phyloP scores from a whole-genome alignment of 2,329 filamentous ascomycete genomes.

The Myriosclerotinia scirpicola region DNA sequence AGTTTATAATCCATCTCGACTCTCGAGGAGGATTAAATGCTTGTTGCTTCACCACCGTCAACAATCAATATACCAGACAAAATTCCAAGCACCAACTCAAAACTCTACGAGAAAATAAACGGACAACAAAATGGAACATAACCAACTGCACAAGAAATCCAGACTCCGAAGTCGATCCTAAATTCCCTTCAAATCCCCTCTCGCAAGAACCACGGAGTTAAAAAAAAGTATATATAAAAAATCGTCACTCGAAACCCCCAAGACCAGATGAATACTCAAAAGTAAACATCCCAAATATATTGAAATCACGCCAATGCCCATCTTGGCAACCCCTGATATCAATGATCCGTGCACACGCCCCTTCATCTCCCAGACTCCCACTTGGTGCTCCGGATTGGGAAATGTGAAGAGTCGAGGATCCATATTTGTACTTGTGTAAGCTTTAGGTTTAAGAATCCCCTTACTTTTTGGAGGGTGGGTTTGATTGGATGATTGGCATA shows the following conservation, averaged over 20 bases:
- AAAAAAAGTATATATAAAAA: too few relatives aligned
- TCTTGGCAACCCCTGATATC: not conserved
- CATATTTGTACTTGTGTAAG: not conserved
- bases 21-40: not conserved
- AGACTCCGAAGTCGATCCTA: too few relatives aligned
- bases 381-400: not conserved
- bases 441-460: not conserved
- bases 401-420: not conserved
- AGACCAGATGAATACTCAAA: not conserved
- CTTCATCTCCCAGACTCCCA: slow-evolving; percentile 6
- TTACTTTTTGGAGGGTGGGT: too few relatives aligned
- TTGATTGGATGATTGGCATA: not conserved
- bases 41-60: not conserved
- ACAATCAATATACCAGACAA: not conserved
- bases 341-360: slow-evolving; percentile 16
- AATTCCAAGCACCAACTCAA: not conserved
- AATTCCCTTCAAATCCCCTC: too few relatives aligned
- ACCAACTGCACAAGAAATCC: too few relatives aligned
- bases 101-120: not conserved
- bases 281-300: not conserved
- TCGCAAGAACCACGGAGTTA: too few relatives aligned
- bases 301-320: not conserved
- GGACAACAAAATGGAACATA: too few relatives aligned
- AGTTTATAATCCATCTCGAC: not conserved
- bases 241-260: too few relatives aligned